Evolutionary conservation across 2,329 filamentous ascomycete species (phyloP).

Genomic region (Immersiporthe knoxdaviesiana): DNA sequence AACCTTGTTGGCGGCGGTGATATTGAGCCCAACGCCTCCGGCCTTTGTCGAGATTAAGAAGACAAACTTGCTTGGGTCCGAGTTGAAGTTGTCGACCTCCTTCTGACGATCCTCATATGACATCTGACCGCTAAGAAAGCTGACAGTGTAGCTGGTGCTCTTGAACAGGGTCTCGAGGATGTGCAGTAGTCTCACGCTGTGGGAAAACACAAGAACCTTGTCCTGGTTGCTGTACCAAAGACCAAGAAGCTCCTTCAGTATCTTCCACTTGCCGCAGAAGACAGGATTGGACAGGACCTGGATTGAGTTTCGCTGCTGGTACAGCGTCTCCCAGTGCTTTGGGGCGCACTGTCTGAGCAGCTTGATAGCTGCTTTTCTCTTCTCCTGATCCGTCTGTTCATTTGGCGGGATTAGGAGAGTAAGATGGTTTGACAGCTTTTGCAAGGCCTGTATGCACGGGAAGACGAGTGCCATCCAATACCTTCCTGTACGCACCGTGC

Average conservation of each 20-base stretch:
- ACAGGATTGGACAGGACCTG: constrained; percentile 81
- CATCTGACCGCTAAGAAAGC: constrained; percentile 86
- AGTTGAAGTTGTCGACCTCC: constrained; percentile 89
- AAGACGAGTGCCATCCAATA: constrained; percentile 82
- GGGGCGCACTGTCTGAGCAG: constrained; percentile 77
- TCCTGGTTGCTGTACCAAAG: constrained; percentile 91
- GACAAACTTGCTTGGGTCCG: constrained; percentile 83
- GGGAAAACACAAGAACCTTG: constrained; percentile 94
- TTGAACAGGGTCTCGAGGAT: constrained; percentile 86
- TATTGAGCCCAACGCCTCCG: constrained; percentile 92
- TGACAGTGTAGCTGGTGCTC: constrained; percentile 87
- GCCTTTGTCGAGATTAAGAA: constrained; percentile 95
- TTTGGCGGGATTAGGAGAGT: constrained; percentile 74
- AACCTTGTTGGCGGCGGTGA: constrained; percentile 96
- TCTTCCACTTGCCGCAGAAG: constrained; percentile 96
- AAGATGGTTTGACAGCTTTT: constrained; percentile 92
- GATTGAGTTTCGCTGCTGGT: constrained; percentile 75
- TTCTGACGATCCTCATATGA: constrained; percentile 80
- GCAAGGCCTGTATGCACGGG: constrained; percentile 77
- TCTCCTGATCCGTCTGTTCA: constrained; percentile 61
- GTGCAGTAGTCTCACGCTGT: constrained; percentile 81
- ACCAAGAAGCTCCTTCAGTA: constrained; percentile 80
- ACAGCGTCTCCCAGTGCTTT: constrained; percentile 73
- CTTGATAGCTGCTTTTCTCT: constrained; percentile 76
- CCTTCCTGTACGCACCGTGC: constrained; percentile 40